Evolutionary conservation across 768 basidiomycete genomes (phyloP), one percentile per base, ranked within the genome.

Genomic region (Agaricus bisporus): DNA sequence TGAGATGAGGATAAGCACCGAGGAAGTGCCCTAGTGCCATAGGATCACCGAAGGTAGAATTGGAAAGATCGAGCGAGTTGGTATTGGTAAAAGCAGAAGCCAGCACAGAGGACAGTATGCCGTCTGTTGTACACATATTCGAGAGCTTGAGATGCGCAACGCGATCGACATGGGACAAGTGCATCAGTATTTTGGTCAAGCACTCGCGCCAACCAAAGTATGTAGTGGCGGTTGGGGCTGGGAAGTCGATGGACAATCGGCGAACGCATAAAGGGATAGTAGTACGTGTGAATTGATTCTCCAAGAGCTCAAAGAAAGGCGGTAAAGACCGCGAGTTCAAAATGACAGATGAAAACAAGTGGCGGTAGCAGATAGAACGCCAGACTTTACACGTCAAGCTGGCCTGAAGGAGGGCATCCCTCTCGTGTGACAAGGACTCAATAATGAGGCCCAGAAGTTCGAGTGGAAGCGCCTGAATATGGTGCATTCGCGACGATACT

Each of bases 401-500:
- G 35, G 57, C 58, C 3, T 46, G 45, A 2, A 47, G 25, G 14
- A 66, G 60, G 9, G 55, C 46, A 10, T 18, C 46, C 20, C 22
- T 55, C 25, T 64, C 61, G 2, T 48, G 41, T 7, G 37, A 32
- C n/a, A 65, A 38, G 10, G 44, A 12, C 48, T 66, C 64, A 46
- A 66, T 61, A 22, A 68, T 56, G 8, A 54, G 41, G 32, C 61
- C 57, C 39, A 65, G 63, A 11, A 67, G 47, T 37, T 67, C 66
- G 15, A 59, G 14, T 8, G 66, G 66, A 17, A 50, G 17, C 7
- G n/a, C 15, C 12, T 17, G 17, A 18, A 41, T 17, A n/a, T 20
- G 25, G 26, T 12, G 15, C 49, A 50, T 50, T 17, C 10, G 4
- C 4, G 41, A 18, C 20, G 28, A 32, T 8, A 26, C 7, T 12